Conservation (phyloP, 345 rosid genomes). For the Populus nigra region DNA sequence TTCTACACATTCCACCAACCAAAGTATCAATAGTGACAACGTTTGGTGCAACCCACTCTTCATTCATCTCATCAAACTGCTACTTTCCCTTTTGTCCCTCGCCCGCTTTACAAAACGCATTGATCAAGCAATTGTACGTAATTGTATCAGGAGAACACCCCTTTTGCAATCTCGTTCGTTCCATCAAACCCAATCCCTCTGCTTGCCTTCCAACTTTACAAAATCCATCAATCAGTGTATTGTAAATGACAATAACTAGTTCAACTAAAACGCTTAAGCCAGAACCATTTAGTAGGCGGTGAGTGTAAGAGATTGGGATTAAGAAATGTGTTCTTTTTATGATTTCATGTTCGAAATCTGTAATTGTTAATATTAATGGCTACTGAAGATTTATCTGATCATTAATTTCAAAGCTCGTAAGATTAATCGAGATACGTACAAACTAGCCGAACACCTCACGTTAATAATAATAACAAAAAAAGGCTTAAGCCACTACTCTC, state of each 20-base stretch:
- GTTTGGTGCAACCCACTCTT: conserved; percentile 46
- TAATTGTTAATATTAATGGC: too few species aligned
- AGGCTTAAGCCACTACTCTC: conserved; percentile 27
- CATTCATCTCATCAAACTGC: conserved; percentile 58
- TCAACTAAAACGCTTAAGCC: conserved; percentile 25
- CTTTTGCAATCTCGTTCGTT: conserved; percentile 46
- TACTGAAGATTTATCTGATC: too few species aligned
- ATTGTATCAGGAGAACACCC: conserved; percentile 43
- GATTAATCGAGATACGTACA: too few species aligned
- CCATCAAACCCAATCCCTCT: conserved; percentile 58
- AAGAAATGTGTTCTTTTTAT: too few species aligned
- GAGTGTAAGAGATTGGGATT: too few species aligned
- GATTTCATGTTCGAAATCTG: too few species aligned
- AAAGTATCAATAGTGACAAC: conserved; percentile 55
- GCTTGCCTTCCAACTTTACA: conserved; percentile 76
- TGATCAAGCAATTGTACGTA: conserved; percentile 70
- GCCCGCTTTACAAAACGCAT: conserved; percentile 67
- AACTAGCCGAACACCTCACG: too few species aligned
- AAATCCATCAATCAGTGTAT: conserved; percentile 67
- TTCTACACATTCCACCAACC: conserved; percentile 68
- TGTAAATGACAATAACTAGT: conserved; percentile 62
- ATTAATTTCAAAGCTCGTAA: too few species aligned
- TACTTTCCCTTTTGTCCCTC: conserved; percentile 53
- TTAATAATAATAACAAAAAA: not conserved
- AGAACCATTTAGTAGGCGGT: too few species aligned